A percentile compares a stretch with the other conserved stretches of the same genome.
phyloP scores from a whole-genome alignment of 2,329 filamentous ascomycete genomes.

The Gliomastix tumulicola region DNA sequence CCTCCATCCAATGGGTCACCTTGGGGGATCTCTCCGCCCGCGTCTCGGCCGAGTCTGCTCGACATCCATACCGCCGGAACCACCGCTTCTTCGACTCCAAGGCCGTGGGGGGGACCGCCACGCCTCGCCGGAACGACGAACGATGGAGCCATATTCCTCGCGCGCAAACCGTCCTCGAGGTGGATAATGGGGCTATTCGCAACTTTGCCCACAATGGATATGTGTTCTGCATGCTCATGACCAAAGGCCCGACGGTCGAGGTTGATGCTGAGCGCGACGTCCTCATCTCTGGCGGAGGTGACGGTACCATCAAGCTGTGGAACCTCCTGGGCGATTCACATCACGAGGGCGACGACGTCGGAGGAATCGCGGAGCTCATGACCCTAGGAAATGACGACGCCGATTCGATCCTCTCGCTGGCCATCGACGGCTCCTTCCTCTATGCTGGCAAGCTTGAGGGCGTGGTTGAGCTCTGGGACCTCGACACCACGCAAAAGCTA shows the following conservation, averaged over 20 bases:
- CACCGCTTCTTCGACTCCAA: slow-evolving; percentile 92
- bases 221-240: slow-evolving; percentile 91
- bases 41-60: slow-evolving; percentile 54
- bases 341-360: slow-evolving; percentile 35
- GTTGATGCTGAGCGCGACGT: slow-evolving; percentile 71
- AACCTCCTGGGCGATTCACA: slow-evolving; percentile 37
- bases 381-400: slow-evolving; percentile 53
- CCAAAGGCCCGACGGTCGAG: slow-evolving; percentile 59
- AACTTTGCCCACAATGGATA: slow-evolving; percentile 95
- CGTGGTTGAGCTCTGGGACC: slow-evolving; percentile 90
- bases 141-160: slow-evolving; percentile 47
- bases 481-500: slow-evolving; percentile 87
- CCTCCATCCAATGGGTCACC: slow-evolving; percentile 88
- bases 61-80: slow-evolving; percentile 68
- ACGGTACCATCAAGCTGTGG: slow-evolving; percentile 96
- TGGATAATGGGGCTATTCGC: slow-evolving; percentile 70
- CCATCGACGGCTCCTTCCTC: slow-evolving; percentile 83
- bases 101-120: slow-evolving; percentile 74
- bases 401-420: slow-evolving; percentile 66
- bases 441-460: slow-evolving; percentile 87
- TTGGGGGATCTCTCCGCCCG: slow-evolving; percentile 56
- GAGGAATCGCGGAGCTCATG: slow-evolving; percentile 64
- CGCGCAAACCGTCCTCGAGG: slow-evolving; percentile 60
- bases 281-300: slow-evolving; percentile 83
- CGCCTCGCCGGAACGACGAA: slow-evolving; percentile 62